Evolutionary conservation across 2,329 filamentous ascomycete species (phyloP), one percentile per base, ranked within the genome.

Genomic region (Epichloe gansuensis): DNA sequence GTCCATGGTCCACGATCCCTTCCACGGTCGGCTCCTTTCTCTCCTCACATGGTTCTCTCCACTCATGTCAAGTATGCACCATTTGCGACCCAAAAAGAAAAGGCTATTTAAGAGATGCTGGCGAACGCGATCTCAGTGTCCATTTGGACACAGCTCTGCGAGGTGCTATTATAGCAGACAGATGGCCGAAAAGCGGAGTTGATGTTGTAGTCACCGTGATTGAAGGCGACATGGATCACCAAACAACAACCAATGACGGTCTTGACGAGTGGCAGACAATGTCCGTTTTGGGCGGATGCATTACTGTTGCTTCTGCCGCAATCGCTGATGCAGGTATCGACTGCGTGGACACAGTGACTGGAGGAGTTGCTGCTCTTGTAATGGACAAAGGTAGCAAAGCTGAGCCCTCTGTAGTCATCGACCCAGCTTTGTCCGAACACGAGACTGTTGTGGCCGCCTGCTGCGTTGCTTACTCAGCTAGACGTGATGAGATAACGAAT

Each of bases 121-220:
- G 79, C 56, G 93, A 98, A 71, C 81, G 91, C 49, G 93, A 98
- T 65, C 76, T 98, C 2, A 88, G 88, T 12, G 86, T 91, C 11
- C 91, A 97, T 66, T 74, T 98, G 3, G 91, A 97, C 68, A 91
- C 89, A 15, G 91, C 93, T 28, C 75, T 98, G 49, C 81, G 90
- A 37, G 91, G 91, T 1, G 87, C 89, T 7, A 83, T 97, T 49
- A 91, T 97, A 63, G 90, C 89, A 13, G 91, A 96, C 65, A 78
- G 91, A 54, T 98, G 91, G 88, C 93, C 93, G n/a, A 98, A 98
- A 75, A 95, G 89, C 66, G 91, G 89, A 45, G 84, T 95, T n/a
- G 93, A 98, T 65, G 84, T 98, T 42, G 85, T 95, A 17, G 82
- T 98, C 48, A 96, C 90, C 0, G 83, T 98, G 48, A 75, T 98